Evolutionary conservation across 192 early-diverging fungal species (phyloP).

Genomic region (Phlyctochytrium planicorne): DNA sequence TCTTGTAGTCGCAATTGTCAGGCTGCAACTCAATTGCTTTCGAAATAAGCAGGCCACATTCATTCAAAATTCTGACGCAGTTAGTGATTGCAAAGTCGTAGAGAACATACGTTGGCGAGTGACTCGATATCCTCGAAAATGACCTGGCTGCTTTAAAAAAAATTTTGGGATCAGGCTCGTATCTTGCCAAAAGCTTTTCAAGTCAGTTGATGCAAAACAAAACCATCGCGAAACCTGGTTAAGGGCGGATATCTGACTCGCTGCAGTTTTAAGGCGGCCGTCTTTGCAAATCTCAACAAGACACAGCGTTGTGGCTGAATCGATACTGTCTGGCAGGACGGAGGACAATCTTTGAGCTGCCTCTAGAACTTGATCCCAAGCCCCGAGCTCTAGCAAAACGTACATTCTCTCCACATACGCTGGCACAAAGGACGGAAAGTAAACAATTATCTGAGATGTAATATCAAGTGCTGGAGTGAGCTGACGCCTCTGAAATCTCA

Average conservation of each 20-base stretch:
- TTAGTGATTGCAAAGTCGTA: not conserved
- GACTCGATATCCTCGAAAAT: constrained; percentile 37
- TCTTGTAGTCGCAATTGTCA: constrained; percentile 26
- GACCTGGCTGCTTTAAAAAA: constrained; percentile 29
- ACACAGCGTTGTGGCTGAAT: constrained; percentile 36
- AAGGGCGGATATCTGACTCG: constrained; percentile 35
- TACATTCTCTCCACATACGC: constrained; percentile 55
- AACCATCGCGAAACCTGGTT: constrained; percentile 8
- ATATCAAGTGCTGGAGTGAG: constrained; percentile 45
- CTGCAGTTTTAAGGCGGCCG: constrained; percentile 32
- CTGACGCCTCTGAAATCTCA: constrained; percentile 37
- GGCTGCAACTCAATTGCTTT: constrained; percentile 36
- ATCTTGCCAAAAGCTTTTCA: constrained; percentile 30
- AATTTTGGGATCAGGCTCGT: constrained; percentile 41
- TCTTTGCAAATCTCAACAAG: constrained; percentile 42
- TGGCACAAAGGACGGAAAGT: constrained; percentile 45
- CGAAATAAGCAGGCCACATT: constrained; percentile 29
- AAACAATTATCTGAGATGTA: constrained; percentile 45
- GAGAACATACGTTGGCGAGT: constrained; percentile 23
- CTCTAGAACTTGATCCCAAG: constrained; percentile 52
- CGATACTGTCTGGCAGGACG: constrained; percentile 40
- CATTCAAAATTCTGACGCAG: constrained; percentile 38
- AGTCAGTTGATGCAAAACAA: not conserved
- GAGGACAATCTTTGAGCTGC: constrained; percentile 40
- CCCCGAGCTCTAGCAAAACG: constrained; percentile 39